phyloP scores from a whole-genome alignment of 176 grass and related monocot species.

The Avena eriantha region DNA sequence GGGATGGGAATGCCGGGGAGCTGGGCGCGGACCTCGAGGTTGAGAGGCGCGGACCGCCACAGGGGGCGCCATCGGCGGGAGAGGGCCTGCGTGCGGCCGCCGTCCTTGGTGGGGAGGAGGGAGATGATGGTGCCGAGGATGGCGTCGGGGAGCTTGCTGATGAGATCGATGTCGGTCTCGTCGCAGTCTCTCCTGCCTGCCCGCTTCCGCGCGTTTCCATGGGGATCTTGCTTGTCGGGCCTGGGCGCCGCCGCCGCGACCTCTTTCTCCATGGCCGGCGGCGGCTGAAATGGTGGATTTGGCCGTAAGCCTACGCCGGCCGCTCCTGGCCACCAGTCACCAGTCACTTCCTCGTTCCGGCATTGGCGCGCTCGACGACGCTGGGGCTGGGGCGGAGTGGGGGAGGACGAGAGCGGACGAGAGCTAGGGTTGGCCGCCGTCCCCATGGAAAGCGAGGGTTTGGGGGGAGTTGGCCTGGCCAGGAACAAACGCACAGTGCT shows the following conservation, averaged over 20 bases:
- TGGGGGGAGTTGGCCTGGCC: too few species aligned
- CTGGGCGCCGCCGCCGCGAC: neutral
- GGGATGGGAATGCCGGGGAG: neutral
- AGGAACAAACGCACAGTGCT: too few species aligned
- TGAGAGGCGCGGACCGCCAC: neutral
- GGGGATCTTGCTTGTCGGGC: neutral
- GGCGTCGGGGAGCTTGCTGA: neutral
- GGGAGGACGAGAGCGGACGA: neutral
- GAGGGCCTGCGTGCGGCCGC: neutral
- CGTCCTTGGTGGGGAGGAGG: neutral
- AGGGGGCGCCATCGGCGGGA: neutral
- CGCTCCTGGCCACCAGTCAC: neutral
- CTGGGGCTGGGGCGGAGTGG: neutral
- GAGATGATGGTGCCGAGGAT: neutral
- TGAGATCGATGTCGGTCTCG: neutral
- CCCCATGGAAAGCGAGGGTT: too few species aligned
- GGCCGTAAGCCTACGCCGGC: neutral
- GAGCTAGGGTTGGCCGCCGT: neutral
- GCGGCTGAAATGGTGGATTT: neutral
- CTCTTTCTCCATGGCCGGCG: constrained; percentile 7
- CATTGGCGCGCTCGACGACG: neutral
- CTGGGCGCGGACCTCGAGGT: neutral
- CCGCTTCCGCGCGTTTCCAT: neutral
- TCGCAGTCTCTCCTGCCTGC: neutral
- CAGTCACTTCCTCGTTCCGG: neutral